These are phyloP conservation scores for Telfairia occidentalis DNA, from an alignment of 331 rosid species.

Conservation along the genomic window DNA sequence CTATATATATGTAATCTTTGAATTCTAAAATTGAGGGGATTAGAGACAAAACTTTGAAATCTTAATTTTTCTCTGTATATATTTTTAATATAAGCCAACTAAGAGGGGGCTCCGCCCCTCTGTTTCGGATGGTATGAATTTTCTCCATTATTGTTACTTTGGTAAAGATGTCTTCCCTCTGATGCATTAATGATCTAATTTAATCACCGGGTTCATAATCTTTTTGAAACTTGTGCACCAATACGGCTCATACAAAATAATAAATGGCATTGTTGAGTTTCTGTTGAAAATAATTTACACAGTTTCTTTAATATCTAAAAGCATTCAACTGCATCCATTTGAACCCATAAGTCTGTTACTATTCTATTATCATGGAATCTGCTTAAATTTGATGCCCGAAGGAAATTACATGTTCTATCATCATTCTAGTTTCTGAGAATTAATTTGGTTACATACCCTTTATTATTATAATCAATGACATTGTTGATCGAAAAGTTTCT, in stretches of 20 bases:
- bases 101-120: not conserved
- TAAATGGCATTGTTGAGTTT: not conserved
- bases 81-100: not conserved
- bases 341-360: not conserved
- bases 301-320: not conserved
- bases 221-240: not conserved
- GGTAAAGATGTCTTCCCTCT: not conserved
- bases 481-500: not conserved
- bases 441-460: not conserved
- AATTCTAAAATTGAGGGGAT: not conserved
- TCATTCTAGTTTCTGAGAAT: not conserved
- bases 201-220: not conserved
- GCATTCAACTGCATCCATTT: not conserved
- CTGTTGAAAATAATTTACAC: not conserved
- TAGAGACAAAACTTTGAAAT: not conserved
- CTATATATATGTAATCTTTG: not conserved
- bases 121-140: not conserved
- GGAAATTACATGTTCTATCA: not conserved
- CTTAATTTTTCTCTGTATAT: not conserved
- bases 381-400: not conserved
- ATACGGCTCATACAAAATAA: not conserved
- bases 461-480: not conserved
- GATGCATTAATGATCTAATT: not conserved
- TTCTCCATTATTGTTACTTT: not conserved
- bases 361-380: not conserved